phyloP scores from a whole-genome alignment of 306 rosid genomes.

The Sesbania bispinosa region DNA sequence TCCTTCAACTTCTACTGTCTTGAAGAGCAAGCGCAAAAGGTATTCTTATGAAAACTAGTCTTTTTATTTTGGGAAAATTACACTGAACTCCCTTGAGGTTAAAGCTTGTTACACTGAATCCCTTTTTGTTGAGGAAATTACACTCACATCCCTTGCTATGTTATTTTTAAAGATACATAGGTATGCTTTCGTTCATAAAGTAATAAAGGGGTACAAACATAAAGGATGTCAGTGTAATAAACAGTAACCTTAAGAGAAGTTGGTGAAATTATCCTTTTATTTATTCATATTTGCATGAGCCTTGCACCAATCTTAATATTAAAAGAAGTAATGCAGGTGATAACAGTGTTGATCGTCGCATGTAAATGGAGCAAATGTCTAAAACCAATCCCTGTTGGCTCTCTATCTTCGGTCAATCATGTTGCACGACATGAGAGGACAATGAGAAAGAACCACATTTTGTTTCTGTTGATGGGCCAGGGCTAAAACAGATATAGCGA shows the following conservation, averaged over 20 bases:
- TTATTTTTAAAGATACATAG: background rate
- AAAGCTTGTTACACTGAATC: background rate
- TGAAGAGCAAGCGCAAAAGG: slow-evolving; percentile 98
- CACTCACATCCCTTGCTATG: background rate
- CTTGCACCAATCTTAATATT: slow-evolving; percentile 51
- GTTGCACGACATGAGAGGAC: slow-evolving; percentile 22
- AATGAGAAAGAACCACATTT: slow-evolving; percentile 12
- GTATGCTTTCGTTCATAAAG: background rate
- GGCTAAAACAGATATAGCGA: slow-evolving; percentile 28
- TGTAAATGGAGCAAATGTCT: slow-evolving; percentile 29
- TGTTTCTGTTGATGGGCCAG: slow-evolving; percentile 21
- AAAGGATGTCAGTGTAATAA: background rate
- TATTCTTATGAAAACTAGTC: slow-evolving; percentile 21
- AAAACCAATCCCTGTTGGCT: slow-evolving; percentile 6
- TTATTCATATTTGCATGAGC: slow-evolving; percentile 13
- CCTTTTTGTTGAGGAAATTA: background rate
- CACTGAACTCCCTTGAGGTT: background rate
- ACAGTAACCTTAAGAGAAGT: background rate
- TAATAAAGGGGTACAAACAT: background rate
- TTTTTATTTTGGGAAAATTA: background rate
- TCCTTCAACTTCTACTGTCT: slow-evolving; percentile 84
- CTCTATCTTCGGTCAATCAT: slow-evolving; percentile 13
- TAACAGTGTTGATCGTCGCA: slow-evolving; percentile 41
- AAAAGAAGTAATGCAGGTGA: slow-evolving; percentile 67
- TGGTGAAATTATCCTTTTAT: background rate